phyloP scores from a whole-genome alignment of 345 rosid genomes.

The Brassica cretica region DNA sequence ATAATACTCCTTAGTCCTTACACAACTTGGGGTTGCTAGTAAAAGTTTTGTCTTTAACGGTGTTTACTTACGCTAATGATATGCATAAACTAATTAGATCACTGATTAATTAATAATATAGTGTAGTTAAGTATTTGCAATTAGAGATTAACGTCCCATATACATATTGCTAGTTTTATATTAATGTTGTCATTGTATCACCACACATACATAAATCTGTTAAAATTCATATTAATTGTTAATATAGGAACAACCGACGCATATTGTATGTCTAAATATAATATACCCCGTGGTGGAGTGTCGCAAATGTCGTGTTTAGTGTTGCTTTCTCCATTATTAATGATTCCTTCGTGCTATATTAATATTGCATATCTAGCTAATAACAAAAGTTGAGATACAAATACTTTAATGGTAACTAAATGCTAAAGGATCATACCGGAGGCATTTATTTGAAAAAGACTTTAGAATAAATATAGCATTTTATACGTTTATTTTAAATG shows the following conservation, averaged over 20 bases:
- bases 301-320: neutral
- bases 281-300: neutral
- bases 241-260: neutral
- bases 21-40: neutral
- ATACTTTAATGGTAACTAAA: neutral
- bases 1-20: neutral
- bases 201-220: neutral
- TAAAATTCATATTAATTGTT: neutral
- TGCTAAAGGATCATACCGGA: neutral
- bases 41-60: neutral
- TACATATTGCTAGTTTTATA: neutral
- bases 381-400: neutral
- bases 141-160: neutral
- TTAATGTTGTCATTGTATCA: neutral
- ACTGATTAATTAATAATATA: neutral
- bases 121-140: neutral
- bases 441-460: neutral
- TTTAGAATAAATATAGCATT: neutral
- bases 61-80: neutral
- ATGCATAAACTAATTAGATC: neutral
- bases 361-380: neutral
- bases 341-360: neutral
- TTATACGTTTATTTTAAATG: too few relatives aligned
- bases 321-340: neutral
- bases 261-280: neutral